A percentile compares a stretch with the other conserved stretches of the same genome.
Evolutionary conservation across 2,329 filamentous ascomycete genomes (phyloP).

Genomic region (Cercospora sojina): DNA sequence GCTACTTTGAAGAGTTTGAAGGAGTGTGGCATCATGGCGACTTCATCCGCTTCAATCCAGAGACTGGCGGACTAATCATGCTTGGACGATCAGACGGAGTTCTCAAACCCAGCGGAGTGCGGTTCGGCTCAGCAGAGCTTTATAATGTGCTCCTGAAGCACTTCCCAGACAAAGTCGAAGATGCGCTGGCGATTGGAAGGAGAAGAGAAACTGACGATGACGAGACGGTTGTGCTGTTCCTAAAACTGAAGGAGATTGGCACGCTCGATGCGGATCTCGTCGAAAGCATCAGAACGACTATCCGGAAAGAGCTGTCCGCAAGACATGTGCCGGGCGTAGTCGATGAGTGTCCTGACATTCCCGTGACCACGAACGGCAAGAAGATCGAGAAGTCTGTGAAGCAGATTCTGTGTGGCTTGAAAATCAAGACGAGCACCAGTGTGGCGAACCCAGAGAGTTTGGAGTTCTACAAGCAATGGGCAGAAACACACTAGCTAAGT

Average conservation of each 20-base stretch:
- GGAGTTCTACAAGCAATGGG: constrained; percentile 84
- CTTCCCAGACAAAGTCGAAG: constrained; percentile 74
- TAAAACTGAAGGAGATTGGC: constrained; percentile 67
- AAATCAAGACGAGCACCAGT: constrained; percentile 84
- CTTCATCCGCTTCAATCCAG: constrained; percentile 71
- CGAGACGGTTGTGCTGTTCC: constrained; percentile 84
- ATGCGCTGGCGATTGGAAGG: constrained; percentile 83
- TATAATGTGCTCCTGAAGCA: constrained; percentile 89
- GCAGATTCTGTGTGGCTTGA: constrained; percentile 85
- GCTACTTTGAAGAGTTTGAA: constrained; percentile 84
- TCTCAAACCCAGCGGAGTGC: constrained; percentile 84
- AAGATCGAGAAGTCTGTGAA: constrained; percentile 98
- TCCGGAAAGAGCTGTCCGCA: constrained; percentile 78
- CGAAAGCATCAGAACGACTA: constrained; percentile 62
- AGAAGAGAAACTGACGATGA: constrained; percentile 69
- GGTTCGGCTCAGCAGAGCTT: constrained; percentile 92
- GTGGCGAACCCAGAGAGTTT: constrained; percentile 90
- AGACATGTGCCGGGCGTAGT: constrained; percentile 85
- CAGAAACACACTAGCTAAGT: constrained; percentile 48
- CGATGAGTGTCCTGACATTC: constrained; percentile 81
- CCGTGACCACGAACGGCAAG: constrained; percentile 91
- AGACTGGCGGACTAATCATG: constrained; percentile 81
- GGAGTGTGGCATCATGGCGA: constrained; percentile 91
- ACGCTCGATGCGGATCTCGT: constrained; percentile 61
- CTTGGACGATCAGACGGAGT: constrained; percentile 89